phyloP scores from a whole-genome alignment of 2,329 filamentous ascomycete genomes.

The Rachicladosporium sp. region DNA sequence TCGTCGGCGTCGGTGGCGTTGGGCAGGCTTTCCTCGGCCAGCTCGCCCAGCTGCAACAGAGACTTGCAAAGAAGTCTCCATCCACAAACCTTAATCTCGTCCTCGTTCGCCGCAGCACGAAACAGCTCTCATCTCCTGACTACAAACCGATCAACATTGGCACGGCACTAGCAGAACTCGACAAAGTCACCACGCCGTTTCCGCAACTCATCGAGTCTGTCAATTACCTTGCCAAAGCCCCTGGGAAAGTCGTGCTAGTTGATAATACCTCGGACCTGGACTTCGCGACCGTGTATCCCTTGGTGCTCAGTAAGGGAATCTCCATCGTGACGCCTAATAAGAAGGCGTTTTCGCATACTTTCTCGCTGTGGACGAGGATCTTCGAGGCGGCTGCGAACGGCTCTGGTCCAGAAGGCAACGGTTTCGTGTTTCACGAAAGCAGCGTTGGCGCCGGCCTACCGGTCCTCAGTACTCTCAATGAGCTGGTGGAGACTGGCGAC shows the following conservation, averaged over 20 bases:
- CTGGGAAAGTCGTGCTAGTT: conserved; percentile 68
- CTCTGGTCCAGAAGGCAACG: conserved; percentile 34
- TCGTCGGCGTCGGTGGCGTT: conserved; percentile 68
- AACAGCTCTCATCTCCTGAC: conserved; percentile 62
- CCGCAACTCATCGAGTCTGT: conserved; percentile 54
- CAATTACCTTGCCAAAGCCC: conserved; percentile 65
- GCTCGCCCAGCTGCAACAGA: conserved; percentile 54
- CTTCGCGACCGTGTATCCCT: conserved; percentile 71
- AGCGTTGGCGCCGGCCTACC: conserved; percentile 89
- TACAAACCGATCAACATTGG: conserved; percentile 57
- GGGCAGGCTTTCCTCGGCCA: conserved; percentile 84
- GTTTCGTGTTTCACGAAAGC: conserved; percentile 88
- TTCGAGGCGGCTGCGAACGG: conserved; percentile 60
- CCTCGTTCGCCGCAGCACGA: conserved; percentile 76
- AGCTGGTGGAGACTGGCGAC: conserved; percentile 89
- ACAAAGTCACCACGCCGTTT: conserved; percentile 45
- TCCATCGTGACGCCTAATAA: conserved; percentile 96
- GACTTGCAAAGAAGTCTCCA: conserved; percentile 38
- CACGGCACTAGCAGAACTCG: conserved; percentile 48
- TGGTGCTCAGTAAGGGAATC: conserved; percentile 68
- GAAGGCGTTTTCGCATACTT: conserved; percentile 82
- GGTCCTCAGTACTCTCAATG: conserved; percentile 83
- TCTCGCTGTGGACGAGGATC: conserved; percentile 76
- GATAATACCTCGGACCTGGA: conserved; percentile 85
- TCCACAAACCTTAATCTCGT: conserved; percentile 62